Percentiles rank a stretch among this genome's conserved stretches.
Evolutionary conservation across 306 rosid genomes (phyloP).

Genomic region (Ammopiptanthus mongolicus): DNA sequence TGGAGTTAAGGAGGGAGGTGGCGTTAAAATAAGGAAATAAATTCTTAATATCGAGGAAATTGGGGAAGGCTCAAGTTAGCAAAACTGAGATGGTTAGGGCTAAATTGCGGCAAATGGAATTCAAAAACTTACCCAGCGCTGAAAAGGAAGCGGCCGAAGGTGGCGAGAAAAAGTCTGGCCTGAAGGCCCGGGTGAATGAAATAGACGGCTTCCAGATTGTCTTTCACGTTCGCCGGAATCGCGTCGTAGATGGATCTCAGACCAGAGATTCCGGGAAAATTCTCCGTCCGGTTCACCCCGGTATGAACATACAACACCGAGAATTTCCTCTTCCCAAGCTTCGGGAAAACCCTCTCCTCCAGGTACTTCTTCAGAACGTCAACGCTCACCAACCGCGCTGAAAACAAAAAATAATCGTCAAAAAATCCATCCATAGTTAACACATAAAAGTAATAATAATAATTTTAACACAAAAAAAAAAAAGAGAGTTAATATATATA

Average conservation of each 20-base stretch:
- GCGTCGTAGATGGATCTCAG: slow-evolving; percentile 79
- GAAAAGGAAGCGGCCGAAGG: slow-evolving; percentile 83
- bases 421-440: background rate
- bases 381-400: slow-evolving; percentile 66
- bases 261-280: slow-evolving; percentile 80
- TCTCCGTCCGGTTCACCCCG: slow-evolving; percentile 70
- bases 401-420: too few species aligned
- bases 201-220: slow-evolving; percentile 73
- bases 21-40: too few species aligned
- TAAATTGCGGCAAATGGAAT: background rate
- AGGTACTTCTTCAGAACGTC: slow-evolving; percentile 59
- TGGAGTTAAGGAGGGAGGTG: too few species aligned
- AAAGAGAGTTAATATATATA: too few species aligned
- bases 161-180: slow-evolving; percentile 83
- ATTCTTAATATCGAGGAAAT: background rate
- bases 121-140: slow-evolving; percentile 47
- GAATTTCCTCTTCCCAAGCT: slow-evolving; percentile 53
- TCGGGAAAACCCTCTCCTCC: slow-evolving; percentile 68
- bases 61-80: slow-evolving; percentile 17
- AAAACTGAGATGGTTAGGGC: too few species aligned
- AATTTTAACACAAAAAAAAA: too few species aligned
- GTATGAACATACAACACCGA: slow-evolving; percentile 74
- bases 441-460: too few species aligned
- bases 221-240: slow-evolving; percentile 61
- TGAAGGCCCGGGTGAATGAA: slow-evolving; percentile 82